phyloP scores from a whole-genome alignment of 345 rosid genomes.

The Carallia pectinifolia region DNA sequence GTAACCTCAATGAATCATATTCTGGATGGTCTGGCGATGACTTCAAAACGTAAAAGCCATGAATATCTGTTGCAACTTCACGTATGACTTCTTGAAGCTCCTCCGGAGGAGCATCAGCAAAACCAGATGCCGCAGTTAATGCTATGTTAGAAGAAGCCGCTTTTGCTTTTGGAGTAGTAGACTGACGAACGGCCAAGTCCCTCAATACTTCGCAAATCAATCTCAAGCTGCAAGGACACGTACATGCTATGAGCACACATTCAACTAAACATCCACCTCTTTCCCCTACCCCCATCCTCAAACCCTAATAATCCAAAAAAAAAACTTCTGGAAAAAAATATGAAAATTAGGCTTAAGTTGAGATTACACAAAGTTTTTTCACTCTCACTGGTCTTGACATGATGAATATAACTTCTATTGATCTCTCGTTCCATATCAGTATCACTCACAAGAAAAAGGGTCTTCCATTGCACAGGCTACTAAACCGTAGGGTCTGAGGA shows the following conservation, averaged over 20 bases:
- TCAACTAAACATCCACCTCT: no score
- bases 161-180: slow-evolving; percentile 54
- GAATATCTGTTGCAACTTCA: slow-evolving; percentile 51
- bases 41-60: slow-evolving; percentile 48
- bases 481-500: no score
- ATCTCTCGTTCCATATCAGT: no score
- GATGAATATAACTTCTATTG: no score
- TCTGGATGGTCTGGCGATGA: slow-evolving; percentile 66
- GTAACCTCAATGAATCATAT: slow-evolving; percentile 61
- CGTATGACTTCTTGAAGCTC: slow-evolving; percentile 57
- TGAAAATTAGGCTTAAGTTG: no score
- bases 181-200: slow-evolving; percentile 59
- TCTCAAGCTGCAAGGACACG: slow-evolving; percentile 49
- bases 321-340: no score
- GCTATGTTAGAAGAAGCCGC: slow-evolving; percentile 48
- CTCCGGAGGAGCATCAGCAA: slow-evolving; percentile 50
- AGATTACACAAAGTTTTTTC: no score
- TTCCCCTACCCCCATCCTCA: no score
- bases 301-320: no score
- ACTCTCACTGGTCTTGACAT: no score
- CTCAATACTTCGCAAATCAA: slow-evolving; percentile 60
- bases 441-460: no score
- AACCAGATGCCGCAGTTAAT: slow-evolving; percentile 48
- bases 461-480: no score
- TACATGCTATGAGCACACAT: slow-evolving; percentile 1